Conservation (phyloP, 1,284 basidiomycete species). For the Rhodotorula sp. region DNA sequence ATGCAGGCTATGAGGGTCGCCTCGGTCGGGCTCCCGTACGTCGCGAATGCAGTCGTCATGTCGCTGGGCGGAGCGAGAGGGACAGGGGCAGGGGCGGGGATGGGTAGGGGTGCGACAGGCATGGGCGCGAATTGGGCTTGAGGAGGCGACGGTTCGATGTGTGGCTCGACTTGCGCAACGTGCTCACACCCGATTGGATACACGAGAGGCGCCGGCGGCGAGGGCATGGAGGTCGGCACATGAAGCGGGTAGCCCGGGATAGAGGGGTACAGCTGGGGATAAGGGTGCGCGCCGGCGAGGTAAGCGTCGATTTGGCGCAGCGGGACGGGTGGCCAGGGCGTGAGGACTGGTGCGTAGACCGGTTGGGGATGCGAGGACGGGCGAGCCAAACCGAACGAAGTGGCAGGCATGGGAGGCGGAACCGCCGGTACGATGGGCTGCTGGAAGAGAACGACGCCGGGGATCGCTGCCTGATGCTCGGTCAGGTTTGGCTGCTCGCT, state of each 20-base stretch:
- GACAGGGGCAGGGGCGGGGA: too few species aligned
- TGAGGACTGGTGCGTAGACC: not conserved
- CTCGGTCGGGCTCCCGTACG: not conserved
- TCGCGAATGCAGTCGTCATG: not conserved
- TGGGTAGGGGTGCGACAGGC: too few species aligned
- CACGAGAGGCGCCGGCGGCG: too few species aligned
- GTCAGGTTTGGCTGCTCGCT: not conserved
- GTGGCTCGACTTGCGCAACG: too few species aligned
- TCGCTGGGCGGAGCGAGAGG: too few species aligned
- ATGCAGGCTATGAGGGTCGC: not conserved
- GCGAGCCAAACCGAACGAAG: not conserved
- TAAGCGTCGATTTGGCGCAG: slow-evolving; percentile 16
- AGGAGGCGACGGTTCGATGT: too few species aligned
- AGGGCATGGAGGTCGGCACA: too few species aligned
- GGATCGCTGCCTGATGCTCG: not conserved
- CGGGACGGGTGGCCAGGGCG: slow-evolving; percentile 18
- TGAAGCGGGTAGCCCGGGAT: not conserved
- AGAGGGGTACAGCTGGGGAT: not conserved
- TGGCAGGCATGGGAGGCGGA: not conserved
- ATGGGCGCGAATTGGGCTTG: too few species aligned
- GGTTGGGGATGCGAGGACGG: not conserved
- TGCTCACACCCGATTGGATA: too few species aligned
- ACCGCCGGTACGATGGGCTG: not conserved
- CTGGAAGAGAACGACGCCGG: not conserved
- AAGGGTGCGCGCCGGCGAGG: not conserved